Evolutionary conservation across 225 moss, liverwort and hornwort species (phyloP).

Genomic region (Lunularia cruciata): DNA sequence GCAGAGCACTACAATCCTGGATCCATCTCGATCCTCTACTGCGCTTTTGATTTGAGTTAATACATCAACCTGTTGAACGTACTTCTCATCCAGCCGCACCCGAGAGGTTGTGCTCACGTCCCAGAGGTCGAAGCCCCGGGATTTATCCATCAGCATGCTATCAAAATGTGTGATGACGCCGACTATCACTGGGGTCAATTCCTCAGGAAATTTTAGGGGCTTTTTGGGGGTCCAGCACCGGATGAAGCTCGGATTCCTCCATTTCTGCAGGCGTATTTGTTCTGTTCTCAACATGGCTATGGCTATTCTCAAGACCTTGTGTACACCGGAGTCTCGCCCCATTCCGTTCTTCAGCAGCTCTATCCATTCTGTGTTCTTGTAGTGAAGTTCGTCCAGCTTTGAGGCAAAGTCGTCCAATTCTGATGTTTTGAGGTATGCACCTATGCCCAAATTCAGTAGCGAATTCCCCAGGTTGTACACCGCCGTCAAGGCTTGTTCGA

Average conservation of each 20-base stretch:
- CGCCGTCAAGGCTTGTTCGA: conserved; percentile 5
- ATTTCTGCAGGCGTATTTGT: conserved; percentile 4
- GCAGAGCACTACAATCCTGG: conserved; percentile 10
- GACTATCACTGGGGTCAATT: not conserved
- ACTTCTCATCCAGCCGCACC: conserved; percentile 3
- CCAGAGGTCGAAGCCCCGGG: conserved; percentile 13
- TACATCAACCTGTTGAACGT: conserved; percentile 5
- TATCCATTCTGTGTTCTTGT: conserved; percentile 17
- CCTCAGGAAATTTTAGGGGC: conserved; percentile 6
- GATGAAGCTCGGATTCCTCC: not conserved
- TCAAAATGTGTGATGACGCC: conserved; percentile 18
- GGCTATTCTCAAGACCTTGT: not conserved
- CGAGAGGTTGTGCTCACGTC: conserved; percentile 8
- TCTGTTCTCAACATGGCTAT: conserved; percentile 4
- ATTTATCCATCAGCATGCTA: conserved; percentile 9
- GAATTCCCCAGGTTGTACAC: conserved; percentile 5
- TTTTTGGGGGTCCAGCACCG: not conserved
- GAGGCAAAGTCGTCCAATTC: conserved; percentile 20
- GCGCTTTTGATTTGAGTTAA: not conserved
- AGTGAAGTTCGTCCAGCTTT: conserved; percentile 17
- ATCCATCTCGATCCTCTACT: conserved; percentile 1
- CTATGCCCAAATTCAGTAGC: conserved; percentile 12
- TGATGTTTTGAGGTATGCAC: conserved; percentile 6
- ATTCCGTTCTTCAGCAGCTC: conserved; percentile 14
- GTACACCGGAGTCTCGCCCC: conserved; percentile 9